Evolutionary conservation across 2,329 filamentous ascomycete genomes (phyloP).

Genomic region (Clathrospora elynae): DNA sequence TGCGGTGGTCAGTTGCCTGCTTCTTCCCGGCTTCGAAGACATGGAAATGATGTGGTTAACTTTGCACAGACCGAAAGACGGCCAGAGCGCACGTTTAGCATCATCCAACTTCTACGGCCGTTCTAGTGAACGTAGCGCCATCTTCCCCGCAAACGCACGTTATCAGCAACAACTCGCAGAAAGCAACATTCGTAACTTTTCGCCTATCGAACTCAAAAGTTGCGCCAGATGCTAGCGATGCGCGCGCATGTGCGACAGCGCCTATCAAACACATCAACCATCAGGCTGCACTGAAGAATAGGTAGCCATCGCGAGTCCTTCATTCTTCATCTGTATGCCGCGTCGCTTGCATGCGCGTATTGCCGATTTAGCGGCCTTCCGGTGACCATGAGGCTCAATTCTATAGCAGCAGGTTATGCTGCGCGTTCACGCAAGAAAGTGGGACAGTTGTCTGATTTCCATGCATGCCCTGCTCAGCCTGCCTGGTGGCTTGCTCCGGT

Average conservation of each 20-base stretch:
- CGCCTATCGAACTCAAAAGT: neutral
- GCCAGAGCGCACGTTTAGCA: slow-evolving; percentile 4
- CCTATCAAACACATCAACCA: slow-evolving; percentile 2
- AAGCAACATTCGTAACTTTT: neutral
- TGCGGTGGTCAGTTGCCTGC: slow-evolving; percentile 17
- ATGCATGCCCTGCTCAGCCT: slow-evolving; percentile 15
- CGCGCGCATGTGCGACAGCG: slow-evolving; percentile 8
- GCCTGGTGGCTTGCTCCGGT: slow-evolving; percentile 31
- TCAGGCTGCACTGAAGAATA: slow-evolving; percentile 17
- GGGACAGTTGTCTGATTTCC: slow-evolving; percentile 22
- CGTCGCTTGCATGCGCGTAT: slow-evolving; percentile 15
- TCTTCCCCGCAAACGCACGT: neutral
- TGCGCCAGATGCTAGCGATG: slow-evolving; percentile 10
- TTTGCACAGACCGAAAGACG: slow-evolving; percentile 9
- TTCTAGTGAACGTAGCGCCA: neutral
- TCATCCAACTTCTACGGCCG: neutral
- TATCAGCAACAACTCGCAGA: neutral
- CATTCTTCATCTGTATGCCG: slow-evolving; percentile 19
- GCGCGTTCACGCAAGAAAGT: slow-evolving; percentile 8
- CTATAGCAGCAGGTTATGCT: slow-evolving; percentile 3
- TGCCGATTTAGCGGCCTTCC: slow-evolving; percentile 13
- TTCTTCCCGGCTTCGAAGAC: slow-evolving; percentile 3
- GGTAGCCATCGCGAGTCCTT: slow-evolving; percentile 13
- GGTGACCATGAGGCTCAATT: slow-evolving; percentile 27
- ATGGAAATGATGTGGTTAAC: slow-evolving; percentile 1